Evolutionary conservation across 164 flowering plant species (phyloP).

Genomic region (Aristolochia contorta): DNA sequence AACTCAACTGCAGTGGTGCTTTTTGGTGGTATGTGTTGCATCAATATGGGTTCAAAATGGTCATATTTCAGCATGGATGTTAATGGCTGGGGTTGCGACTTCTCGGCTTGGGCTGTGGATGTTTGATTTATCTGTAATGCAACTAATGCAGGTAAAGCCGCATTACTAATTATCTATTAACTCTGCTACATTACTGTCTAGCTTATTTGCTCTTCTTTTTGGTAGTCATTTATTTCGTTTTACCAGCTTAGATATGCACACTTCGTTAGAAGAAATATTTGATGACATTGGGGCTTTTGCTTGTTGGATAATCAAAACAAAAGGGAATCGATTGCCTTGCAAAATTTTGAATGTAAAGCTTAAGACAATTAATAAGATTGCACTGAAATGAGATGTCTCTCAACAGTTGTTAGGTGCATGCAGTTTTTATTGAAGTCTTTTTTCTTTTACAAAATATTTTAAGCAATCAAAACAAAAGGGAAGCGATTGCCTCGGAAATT

Average conservation of each 20-base stretch:
- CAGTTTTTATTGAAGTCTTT: neutral
- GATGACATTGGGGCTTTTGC: neutral
- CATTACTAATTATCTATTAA: neutral
- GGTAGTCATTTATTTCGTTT: neutral
- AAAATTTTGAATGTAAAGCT: no score
- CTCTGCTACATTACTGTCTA: neutral
- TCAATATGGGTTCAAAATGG: conserved; percentile 51
- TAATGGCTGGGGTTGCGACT: conserved; percentile 72
- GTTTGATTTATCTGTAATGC: conserved; percentile 81
- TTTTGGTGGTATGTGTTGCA: conserved; percentile 50
- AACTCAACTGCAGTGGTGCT: conserved; percentile 30
- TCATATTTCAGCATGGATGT: conserved; percentile 47
- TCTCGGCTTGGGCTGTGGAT: conserved; percentile 88
- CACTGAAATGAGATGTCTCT: neutral
- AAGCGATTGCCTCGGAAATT: no score
- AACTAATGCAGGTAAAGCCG: conserved; percentile 77
- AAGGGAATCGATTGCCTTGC: no score
- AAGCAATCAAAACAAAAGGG: neutral
- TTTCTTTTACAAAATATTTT: neutral
- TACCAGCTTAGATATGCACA: neutral
- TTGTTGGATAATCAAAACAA: no score
- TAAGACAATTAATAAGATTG: neutral
- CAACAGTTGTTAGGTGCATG: neutral
- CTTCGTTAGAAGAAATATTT: neutral
- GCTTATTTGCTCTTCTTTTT: neutral